phyloP scores from a whole-genome alignment of 148 eudicot species.

The Nepenthes gracilis region DNA sequence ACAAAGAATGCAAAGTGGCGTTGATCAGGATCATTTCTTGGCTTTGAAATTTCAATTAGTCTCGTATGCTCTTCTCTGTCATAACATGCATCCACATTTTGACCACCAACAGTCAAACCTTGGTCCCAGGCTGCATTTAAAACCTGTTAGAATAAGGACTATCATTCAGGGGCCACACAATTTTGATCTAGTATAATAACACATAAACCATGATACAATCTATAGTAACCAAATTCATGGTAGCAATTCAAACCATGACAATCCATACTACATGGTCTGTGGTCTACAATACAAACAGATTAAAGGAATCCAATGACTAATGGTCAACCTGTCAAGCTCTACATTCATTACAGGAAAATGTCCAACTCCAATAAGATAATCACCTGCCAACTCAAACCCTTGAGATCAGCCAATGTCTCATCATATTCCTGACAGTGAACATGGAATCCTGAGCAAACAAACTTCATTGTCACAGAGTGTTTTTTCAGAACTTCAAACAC shows the following conservation, averaged over 20 bases:
- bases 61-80: conserved; percentile 44
- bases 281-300: no score
- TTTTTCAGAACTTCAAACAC: conserved; percentile 41
- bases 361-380: conserved; percentile 4
- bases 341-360: background rate
- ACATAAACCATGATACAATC: background rate
- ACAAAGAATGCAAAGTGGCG: conserved; percentile 41
- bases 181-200: background rate
- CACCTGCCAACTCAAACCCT: conserved; percentile 72
- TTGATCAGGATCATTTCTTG: conserved; percentile 56
- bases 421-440: conserved; percentile 24
- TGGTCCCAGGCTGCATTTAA: conserved; percentile 61
- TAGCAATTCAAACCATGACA: no score
- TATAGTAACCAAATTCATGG: no score
- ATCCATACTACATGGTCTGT: no score
- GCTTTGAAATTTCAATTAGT: conserved; percentile 50
- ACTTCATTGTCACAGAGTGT: conserved; percentile 34
- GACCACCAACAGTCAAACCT: conserved; percentile 49
- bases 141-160: conserved; percentile 24
- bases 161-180: background rate
- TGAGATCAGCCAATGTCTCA: conserved; percentile 52
- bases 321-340: background rate
- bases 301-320: no score
- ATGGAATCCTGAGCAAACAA: conserved; percentile 28
- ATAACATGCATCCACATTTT: conserved; percentile 46